These are phyloP conservation scores for Schizochytrium sp. DNA, from an alignment of 108 stramenopile species.

Conservation along the genomic window DNA sequence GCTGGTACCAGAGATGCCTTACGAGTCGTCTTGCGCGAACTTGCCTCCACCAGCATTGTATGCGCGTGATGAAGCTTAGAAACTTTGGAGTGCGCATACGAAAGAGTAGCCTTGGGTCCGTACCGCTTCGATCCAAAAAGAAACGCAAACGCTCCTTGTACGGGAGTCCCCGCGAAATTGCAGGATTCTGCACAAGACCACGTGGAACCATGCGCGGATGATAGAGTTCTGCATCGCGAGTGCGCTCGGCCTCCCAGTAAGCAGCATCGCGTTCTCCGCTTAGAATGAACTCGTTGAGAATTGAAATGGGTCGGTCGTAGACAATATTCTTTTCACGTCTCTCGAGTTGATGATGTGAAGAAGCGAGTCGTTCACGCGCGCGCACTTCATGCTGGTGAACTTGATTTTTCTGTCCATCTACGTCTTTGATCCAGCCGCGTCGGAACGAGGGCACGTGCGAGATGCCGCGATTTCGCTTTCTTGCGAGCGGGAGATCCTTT, in stretches of 20 bases:
- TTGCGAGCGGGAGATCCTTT: too few species aligned
- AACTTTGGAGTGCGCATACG: background rate
- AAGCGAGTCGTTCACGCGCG: background rate
- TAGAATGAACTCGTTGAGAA: background rate
- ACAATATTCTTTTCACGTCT: background rate
- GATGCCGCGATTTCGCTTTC: too few species aligned
- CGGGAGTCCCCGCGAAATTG: background rate
- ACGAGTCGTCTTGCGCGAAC: background rate
- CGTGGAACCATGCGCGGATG: background rate
- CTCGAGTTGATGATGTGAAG: background rate
- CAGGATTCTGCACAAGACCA: background rate
- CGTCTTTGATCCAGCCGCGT: too few species aligned
- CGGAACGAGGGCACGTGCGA: too few species aligned
- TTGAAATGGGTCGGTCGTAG: background rate
- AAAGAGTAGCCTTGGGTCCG: background rate
- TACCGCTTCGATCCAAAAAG: background rate
- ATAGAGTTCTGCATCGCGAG: background rate
- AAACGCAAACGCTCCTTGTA: background rate
- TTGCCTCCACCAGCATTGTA: slow-evolving; percentile 1
- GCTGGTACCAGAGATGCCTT: background rate
- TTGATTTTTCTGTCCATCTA: background rate
- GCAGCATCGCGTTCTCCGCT: background rate
- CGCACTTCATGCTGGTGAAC: background rate
- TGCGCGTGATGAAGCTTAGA: background rate
- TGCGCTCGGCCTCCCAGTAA: background rate